Evolutionary conservation across 352 stramenopile genomes (phyloP), one percentile per base, ranked within the genome.

Genomic region (Blastocystis sp.): DNA sequence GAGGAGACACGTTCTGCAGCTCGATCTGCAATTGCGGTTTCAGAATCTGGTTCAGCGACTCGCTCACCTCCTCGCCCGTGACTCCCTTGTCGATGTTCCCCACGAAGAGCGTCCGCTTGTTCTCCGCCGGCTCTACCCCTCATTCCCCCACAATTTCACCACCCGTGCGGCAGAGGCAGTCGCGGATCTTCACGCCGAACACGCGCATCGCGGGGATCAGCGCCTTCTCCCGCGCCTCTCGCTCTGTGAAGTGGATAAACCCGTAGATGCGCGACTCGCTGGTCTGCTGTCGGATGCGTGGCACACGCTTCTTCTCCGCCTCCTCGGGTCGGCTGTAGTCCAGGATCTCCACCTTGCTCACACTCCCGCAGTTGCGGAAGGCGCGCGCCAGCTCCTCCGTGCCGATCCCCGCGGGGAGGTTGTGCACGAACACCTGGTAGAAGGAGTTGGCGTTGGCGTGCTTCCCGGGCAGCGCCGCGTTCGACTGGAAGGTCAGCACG

Each of bases 261-360:
- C 78, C 78, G 43, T 79, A 76, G 17, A 48, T 88, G 48, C 7
- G 53, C 34, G n/a, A 21, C 34, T 23, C 41, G 1, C 40, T 41
- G 2, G 21, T 52, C n/a, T 74, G 45, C 61, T 88, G 64, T 4
- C 78, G 64, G 23, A 76, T 88, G 7, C 41, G 28, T 1, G 64
- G 17, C n/a, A 62, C 43, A 10, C 66, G 28, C 78, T 88, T 88
- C 52, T 88, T 70, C 21, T 77, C 40, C 61, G 61, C 11, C 23
- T 79, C 67, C n/a, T 88, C 60, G 41, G 64, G 64, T 1, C 23
- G 23, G 21, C 43, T 77, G 40, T 79, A 88, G 45, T 88, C 78
- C 78, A 88, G 52, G 52, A 88, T 88, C 53, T 88, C 78, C 43
- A 88, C 78, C 28, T 88, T 88, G n/a, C 62, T 88, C 38, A 88